These are phyloP conservation scores for Kentomonas sorsogonicus DNA, from an alignment of 208 protist species.

Conservation along the genomic window DNA sequence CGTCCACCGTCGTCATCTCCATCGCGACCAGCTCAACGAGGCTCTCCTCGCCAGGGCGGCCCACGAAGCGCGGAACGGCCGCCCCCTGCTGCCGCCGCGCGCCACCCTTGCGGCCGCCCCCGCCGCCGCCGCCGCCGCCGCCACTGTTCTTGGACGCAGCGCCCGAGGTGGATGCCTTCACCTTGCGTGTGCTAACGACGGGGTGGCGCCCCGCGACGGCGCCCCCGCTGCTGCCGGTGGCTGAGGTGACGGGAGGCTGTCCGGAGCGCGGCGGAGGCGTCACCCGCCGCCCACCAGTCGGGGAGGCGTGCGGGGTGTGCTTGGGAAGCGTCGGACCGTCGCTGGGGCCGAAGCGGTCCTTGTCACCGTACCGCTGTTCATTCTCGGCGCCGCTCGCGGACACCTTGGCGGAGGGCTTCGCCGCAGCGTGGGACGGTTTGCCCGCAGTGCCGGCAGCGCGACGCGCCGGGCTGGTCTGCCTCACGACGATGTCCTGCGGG, in stretches of 20 bases:
- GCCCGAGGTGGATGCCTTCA: too few relatives aligned
- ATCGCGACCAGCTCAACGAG: slow-evolving; percentile 77
- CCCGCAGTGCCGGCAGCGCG: too few relatives aligned
- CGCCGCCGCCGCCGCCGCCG: too few relatives aligned
- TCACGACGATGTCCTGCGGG: too few relatives aligned
- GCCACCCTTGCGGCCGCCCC: slow-evolving; percentile 12
- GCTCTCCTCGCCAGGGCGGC: slow-evolving; percentile 73
- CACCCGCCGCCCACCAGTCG: neutral
- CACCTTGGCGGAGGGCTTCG: neutral
- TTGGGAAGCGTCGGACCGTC: slow-evolving; percentile 20
- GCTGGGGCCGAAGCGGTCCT: slow-evolving; percentile 71
- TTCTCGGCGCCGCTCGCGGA: slow-evolving; percentile 22
- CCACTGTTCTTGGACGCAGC: too few relatives aligned
- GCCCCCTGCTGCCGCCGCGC: slow-evolving; percentile 1
- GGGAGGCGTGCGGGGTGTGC: neutral
- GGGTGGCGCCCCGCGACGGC: neutral
- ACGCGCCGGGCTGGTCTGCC: too few relatives aligned
- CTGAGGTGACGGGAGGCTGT: neutral
- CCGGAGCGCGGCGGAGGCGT: neutral
- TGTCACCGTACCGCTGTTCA: slow-evolving; percentile 66
- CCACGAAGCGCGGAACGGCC: slow-evolving; percentile 38
- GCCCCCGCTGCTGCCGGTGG: neutral
- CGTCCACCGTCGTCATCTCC: slow-evolving; percentile 40
- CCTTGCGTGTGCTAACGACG: neutral
- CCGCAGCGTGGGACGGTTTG: slow-evolving; percentile 2